These are phyloP conservation scores for Bruguiera parviflora DNA, from an alignment of 345 rosid species.

Conservation along the genomic window DNA sequence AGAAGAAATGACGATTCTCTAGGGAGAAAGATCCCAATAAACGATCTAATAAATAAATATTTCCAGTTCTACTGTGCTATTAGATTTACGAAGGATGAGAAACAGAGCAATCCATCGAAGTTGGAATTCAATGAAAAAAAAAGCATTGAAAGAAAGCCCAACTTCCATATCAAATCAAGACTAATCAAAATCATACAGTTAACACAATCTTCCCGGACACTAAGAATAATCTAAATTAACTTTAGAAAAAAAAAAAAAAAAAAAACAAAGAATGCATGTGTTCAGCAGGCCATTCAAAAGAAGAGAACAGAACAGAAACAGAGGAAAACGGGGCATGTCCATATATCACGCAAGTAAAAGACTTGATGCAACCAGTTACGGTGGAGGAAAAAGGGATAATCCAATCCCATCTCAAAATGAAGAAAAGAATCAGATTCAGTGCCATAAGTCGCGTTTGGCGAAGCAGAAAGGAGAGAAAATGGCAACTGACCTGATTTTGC, in stretches of 20 bases:
- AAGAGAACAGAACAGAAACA: neutral
- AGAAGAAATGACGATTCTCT: neutral
- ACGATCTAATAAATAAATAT: neutral
- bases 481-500: slow-evolving; percentile 72
- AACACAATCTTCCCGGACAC: neutral
- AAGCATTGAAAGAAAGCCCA: neutral
- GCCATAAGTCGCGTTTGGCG: neutral
- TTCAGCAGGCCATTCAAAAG: neutral
- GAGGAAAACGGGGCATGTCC: neutral
- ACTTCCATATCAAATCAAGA: neutral
- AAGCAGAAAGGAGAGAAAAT: neutral
- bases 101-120: neutral
- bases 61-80: neutral
- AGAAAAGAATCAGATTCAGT: neutral
- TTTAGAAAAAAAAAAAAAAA: neutral
- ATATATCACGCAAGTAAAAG: neutral
- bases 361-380: neutral
- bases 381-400: neutral
- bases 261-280: neutral
- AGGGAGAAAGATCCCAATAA: neutral
- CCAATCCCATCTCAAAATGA: neutral
- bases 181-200: neutral
- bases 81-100: neutral
- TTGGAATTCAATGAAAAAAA: neutral
- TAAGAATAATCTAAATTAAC: too few species aligned